These are phyloP conservation scores for Stemphylium lycopersici DNA, from an alignment of 2,329 filamentous ascomycete species.

Conservation along the genomic window DNA sequence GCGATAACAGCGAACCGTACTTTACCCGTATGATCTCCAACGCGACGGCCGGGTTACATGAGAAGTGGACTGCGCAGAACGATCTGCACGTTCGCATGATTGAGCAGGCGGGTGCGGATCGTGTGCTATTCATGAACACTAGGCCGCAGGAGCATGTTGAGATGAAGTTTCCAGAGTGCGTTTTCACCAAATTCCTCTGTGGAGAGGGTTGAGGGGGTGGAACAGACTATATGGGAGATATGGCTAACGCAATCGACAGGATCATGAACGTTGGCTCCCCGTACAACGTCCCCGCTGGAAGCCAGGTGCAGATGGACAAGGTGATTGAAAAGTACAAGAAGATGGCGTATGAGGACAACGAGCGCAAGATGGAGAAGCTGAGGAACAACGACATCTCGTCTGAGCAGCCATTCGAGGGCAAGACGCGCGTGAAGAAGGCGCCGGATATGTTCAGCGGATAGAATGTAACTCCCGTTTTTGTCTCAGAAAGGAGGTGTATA, in stretches of 20 bases:
- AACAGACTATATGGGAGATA: no score
- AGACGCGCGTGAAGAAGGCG: conserved; percentile 28
- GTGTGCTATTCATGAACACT: conserved; percentile 62
- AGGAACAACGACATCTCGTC: conserved; percentile 40
- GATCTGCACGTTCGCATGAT: conserved; percentile 65
- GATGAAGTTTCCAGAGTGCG: conserved; percentile 70
- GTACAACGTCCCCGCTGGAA: conserved; percentile 68
- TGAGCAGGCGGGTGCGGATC: conserved; percentile 68
- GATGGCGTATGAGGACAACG: conserved; percentile 62
- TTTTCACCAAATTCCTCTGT: conserved; percentile 21
- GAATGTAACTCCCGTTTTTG: neutral
- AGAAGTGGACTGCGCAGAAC: conserved; percentile 62
- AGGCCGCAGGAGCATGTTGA: conserved; percentile 57
- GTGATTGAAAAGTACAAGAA: conserved; percentile 69
- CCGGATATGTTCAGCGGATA: conserved; percentile 14
- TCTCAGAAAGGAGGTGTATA: conserved; percentile 18
- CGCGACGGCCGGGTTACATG: conserved; percentile 60
- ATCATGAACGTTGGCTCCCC: conserved; percentile 68
- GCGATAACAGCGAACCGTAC: conserved; percentile 48
- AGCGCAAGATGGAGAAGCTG: conserved; percentile 57
- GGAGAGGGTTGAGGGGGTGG: no score
- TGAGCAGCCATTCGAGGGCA: conserved; percentile 40
- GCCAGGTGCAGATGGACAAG: conserved; percentile 63
- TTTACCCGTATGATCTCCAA: conserved; percentile 61
- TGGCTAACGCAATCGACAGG: conserved; percentile 46